Percentiles rank a stretch among this genome's conserved stretches.
phyloP scores from a whole-genome alignment of 75 land plant genomes.

The Picea glauca region DNA sequence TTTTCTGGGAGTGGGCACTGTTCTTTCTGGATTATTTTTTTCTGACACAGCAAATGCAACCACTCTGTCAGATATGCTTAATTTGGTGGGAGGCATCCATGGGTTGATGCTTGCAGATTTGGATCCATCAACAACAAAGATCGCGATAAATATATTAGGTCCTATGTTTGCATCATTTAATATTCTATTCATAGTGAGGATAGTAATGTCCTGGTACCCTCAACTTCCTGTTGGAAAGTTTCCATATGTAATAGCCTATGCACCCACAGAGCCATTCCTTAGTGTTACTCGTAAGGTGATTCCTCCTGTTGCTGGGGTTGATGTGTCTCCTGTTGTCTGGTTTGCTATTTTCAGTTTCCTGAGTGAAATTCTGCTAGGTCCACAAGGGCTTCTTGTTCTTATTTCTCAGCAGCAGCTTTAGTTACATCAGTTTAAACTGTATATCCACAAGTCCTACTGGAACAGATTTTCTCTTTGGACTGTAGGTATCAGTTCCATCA shows the following conservation, averaged over 20 bases:
- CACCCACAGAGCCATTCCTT: conserved; percentile 88
- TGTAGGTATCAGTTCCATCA: background rate
- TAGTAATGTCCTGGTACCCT: conserved; percentile 99
- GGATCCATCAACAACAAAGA: conserved; percentile 75
- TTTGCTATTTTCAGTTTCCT: conserved; percentile 86
- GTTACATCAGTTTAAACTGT: conserved; percentile 9
- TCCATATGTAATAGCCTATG: conserved; percentile 90
- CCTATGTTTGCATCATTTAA: conserved; percentile 76
- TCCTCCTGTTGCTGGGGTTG: conserved; percentile 95
- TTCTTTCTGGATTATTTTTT: conserved; percentile 7
- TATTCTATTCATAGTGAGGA: conserved; percentile 76
- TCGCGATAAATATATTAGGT: conserved; percentile 56
- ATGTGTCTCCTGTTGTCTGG: conserved; percentile 95
- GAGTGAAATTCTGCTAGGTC: conserved; percentile 85
- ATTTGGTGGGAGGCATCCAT: conserved; percentile 11
- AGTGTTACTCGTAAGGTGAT: conserved; percentile 77
- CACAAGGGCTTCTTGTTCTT: conserved; percentile 92
- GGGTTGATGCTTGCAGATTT: conserved; percentile 47
- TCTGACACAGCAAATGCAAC: conserved; percentile 5
- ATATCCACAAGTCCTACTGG: background rate
- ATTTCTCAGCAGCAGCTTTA: conserved; percentile 67
- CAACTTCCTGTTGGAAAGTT: conserved; percentile 85
- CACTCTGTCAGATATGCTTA: background rate
- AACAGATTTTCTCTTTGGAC: background rate
- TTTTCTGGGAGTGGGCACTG: conserved; percentile 4